A percentile compares a stretch with the other conserved stretches of the same genome.
These are phyloP conservation scores for Phytopythium litorale DNA, from an alignment of 352 stramenopile genomes.

Conservation along the genomic window DNA sequence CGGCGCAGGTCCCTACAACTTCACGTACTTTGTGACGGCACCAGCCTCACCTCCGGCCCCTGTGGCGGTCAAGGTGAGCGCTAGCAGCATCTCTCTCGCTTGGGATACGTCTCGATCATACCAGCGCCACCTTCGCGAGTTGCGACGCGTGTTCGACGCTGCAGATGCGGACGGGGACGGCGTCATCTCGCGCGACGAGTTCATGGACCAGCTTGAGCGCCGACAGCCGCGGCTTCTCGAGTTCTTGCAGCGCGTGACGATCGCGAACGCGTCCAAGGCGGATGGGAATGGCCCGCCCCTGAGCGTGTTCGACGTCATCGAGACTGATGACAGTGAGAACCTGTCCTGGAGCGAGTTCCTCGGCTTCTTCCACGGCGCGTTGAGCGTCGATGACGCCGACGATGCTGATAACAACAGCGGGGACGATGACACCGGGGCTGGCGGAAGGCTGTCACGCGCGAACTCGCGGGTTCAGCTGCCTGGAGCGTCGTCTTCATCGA, in stretches of 20 bases:
- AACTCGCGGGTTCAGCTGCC: background rate
- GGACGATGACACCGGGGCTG: background rate
- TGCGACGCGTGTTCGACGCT: conserved; percentile 79
- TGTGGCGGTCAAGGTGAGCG: conserved; percentile 51
- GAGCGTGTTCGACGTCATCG: conserved; percentile 87
- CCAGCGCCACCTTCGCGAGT: conserved; percentile 56
- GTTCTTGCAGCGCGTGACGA: conserved; percentile 67
- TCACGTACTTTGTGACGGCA: conserved; percentile 82
- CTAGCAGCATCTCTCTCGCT: conserved; percentile 68
- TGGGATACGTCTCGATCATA: conserved; percentile 79
- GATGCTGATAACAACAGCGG: conserved; percentile 9
- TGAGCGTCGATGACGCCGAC: conserved; percentile 25
- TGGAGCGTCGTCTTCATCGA: conserved; percentile 12
- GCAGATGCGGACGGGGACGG: conserved; percentile 72
- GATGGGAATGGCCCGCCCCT: conserved; percentile 24
- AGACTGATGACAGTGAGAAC: conserved; percentile 87
- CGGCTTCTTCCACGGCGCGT: conserved; percentile 62
- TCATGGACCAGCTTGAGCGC: conserved; percentile 83
- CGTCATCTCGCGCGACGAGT: conserved; percentile 76
- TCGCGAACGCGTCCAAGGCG: background rate
- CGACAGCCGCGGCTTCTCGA: conserved; percentile 67
- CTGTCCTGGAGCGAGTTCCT: conserved; percentile 87
- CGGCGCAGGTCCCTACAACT: conserved; percentile 82
- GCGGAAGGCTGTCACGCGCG: background rate
- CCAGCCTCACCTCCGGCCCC: conserved; percentile 65